These are phyloP conservation scores for Aspergillus sojae DNA, from an alignment of 2,329 filamentous ascomycete species.

Conservation along the genomic window DNA sequence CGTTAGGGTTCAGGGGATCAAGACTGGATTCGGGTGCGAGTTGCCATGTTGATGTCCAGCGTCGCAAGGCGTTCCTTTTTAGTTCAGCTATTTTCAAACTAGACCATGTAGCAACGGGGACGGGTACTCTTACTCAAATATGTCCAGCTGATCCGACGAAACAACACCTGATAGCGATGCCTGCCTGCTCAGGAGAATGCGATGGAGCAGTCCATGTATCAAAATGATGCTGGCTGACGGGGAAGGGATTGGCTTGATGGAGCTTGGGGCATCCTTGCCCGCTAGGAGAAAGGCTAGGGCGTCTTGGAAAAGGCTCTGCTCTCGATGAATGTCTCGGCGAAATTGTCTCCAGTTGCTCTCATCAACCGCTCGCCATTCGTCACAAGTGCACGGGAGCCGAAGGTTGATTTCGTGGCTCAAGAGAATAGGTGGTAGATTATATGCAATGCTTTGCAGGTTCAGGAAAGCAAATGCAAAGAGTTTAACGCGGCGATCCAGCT, in stretches of 20 bases:
- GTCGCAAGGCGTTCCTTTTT: constrained; percentile 42
- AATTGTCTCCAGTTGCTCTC: neutral
- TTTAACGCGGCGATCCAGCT: neutral
- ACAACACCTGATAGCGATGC: constrained; percentile 8
- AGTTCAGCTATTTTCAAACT: neutral
- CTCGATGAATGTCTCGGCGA: neutral
- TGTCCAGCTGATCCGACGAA: neutral
- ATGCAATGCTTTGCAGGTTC: neutral
- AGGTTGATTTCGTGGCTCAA: neutral
- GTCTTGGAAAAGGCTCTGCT: neutral
- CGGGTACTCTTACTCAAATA: constrained; percentile 29
- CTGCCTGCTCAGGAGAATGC: neutral
- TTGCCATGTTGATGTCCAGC: constrained; percentile 46
- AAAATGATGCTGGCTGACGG: neutral
- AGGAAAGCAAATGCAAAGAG: neutral
- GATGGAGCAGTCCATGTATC: neutral
- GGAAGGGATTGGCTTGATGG: neutral
- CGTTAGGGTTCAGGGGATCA: constrained; percentile 45
- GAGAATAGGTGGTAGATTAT: neutral
- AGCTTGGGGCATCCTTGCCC: neutral
- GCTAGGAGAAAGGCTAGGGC: neutral
- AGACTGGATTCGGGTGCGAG: constrained; percentile 44
- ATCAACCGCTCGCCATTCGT: neutral
- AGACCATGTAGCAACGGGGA: no score
- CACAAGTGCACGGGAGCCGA: neutral